phyloP scores from a whole-genome alignment of 2,329 filamentous ascomycete species.

The Stromatinia cepivora region DNA sequence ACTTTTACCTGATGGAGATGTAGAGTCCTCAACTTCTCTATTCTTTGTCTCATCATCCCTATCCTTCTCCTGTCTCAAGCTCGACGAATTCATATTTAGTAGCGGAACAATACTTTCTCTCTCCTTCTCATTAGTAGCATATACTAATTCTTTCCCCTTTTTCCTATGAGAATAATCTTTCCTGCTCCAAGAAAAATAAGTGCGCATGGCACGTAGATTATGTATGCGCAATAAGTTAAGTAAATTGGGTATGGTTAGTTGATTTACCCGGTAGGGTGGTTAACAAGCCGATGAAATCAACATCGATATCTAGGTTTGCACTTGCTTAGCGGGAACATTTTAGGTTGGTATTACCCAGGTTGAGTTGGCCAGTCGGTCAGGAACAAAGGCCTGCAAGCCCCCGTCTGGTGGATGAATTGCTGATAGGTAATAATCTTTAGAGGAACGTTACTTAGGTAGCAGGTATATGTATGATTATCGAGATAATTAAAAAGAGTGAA shows the following conservation, averaged over 20 bases:
- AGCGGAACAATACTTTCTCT: conserved; percentile 18
- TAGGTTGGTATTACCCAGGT: not conserved
- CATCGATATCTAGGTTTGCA: conserved; percentile 4
- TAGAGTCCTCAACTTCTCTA: not conserved
- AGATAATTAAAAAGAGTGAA: not conserved
- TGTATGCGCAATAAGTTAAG: not conserved
- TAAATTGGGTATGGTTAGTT: not conserved
- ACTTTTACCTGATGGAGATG: not conserved
- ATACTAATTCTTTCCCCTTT: not conserved
- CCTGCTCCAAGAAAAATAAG: not conserved
- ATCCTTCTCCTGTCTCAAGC: not conserved
- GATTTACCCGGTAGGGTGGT: not conserved
- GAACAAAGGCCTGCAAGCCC: not conserved
- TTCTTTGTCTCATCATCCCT: not conserved
- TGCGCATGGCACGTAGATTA: not conserved
- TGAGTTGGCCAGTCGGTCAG: not conserved
- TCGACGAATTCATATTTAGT: conserved; percentile 14
- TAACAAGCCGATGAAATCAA: conserved; percentile 12
- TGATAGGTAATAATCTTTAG: not conserved
- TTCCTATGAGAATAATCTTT: not conserved
- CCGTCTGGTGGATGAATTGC: not conserved
- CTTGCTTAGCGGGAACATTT: conserved; percentile 15
- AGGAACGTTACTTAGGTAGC: not conserved
- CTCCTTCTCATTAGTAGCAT: not conserved
- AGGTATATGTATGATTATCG: not conserved